Conservation (phyloP, 225 moss, liverwort and hornwort genomes). For the Antitrichia curtipendula region DNA sequence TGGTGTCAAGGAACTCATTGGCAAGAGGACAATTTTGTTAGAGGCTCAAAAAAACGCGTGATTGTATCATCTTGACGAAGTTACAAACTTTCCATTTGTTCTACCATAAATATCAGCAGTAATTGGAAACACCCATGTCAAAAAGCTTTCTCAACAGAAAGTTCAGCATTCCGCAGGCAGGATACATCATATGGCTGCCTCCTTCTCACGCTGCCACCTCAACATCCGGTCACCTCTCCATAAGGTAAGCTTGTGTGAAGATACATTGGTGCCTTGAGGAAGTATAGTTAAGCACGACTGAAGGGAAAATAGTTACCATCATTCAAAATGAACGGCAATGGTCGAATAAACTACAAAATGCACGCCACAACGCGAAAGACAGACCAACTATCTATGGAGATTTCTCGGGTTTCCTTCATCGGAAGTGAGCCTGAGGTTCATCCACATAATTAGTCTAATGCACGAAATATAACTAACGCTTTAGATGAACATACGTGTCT, state of each 20-base stretch:
- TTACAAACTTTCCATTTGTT: not conserved
- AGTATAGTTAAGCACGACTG: conserved; percentile 21
- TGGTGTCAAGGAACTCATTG: conserved; percentile 63
- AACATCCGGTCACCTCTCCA: conserved; percentile 30
- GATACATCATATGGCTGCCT: conserved; percentile 44
- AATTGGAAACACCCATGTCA: not conserved
- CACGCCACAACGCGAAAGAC: not conserved
- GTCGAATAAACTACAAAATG: not conserved
- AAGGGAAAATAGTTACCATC: not conserved
- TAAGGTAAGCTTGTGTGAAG: conserved; percentile 23
- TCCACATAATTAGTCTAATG: not conserved
- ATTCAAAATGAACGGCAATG: not conserved
- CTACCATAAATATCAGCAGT: not conserved
- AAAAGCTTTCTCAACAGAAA: conserved; percentile 1
- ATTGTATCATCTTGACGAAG: not conserved
- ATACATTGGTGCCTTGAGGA: conserved; percentile 14
- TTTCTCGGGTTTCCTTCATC: not conserved
- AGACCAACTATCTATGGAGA: not conserved
- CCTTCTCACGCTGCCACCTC: conserved; percentile 42
- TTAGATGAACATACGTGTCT: not conserved
- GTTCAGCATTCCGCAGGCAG: conserved; percentile 29
- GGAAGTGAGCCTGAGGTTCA: not conserved
- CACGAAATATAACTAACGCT: not conserved
- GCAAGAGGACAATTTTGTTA: not conserved
- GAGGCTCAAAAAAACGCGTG: not conserved